Evolutionary conservation across 78 protist species (phyloP).

Genomic region (Reticulomyxa filosa): DNA sequence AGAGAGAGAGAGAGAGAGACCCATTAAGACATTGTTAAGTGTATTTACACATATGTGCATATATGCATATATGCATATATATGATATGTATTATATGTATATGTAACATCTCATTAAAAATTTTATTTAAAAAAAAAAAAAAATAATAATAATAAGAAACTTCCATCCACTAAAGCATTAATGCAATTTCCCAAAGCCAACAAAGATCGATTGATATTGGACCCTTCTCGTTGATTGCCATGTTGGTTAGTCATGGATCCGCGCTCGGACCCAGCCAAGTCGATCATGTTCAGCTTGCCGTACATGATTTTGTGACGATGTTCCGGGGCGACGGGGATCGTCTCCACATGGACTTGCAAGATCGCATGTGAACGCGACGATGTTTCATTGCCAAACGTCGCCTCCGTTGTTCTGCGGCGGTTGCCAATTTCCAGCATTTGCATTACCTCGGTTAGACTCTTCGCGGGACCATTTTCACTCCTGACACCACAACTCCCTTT

Average conservation of each 20-base stretch:
- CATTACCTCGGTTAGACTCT: not conserved
- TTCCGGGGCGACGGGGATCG: not conserved
- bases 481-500: too few species aligned
- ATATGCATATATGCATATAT: too few species aligned
- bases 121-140: too few species aligned
- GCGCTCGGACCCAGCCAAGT: slow-evolving; percentile 24
- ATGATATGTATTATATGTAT: too few species aligned
- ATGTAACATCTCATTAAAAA: too few species aligned
- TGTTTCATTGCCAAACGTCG: slow-evolving; percentile 5
- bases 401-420: not conserved
- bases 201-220: slow-evolving; percentile 41
- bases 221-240: slow-evolving; percentile 15
- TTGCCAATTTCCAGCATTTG: slow-evolving; percentile 11
- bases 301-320: too few species aligned
- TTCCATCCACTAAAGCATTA: slow-evolving; percentile 30
- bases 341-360: slow-evolving; percentile 10
- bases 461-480: not conserved
- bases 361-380: slow-evolving; percentile 33
- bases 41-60: too few species aligned
- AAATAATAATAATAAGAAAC: too few species aligned
- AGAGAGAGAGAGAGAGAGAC: too few species aligned
- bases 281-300: slow-evolving; percentile 26
- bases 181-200: slow-evolving; percentile 36
- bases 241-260: not conserved
- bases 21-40: too few species aligned